Base-by-base conservation (phyloP, 2,329 filamentous ascomycete genomes). In the Scytalidium sp. region DNA sequence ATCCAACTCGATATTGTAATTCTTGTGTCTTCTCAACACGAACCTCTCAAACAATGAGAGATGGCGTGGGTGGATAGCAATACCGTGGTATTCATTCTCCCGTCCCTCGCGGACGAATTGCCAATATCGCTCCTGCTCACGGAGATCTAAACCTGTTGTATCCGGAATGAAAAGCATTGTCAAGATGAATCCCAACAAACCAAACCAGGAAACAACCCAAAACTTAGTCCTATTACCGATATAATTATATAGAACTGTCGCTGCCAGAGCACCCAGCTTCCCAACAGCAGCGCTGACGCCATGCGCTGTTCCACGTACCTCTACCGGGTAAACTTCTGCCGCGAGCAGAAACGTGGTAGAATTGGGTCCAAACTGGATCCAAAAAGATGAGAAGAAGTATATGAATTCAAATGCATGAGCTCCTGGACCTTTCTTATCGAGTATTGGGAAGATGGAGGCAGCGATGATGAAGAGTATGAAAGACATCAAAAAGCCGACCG, bases 301-400 rank as follows among this genome's bases (percentile, higher is more conserved):
- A 57, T 83, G 80, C 51, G 79, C 83, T 0, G 81, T 82, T 45
- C 75, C 81, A 39, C 81, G 75, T 56, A 83, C 84, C 51, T 75
- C 75, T 1, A 81, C 85, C 0, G 80, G 80, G 60, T 85, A 85
- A 39, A 83, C 76, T 59, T 85, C 81, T 36, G 79, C 81, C 1
- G 82, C 80, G 15, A 85, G 77, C 46, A 85, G 78, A 57, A 85
- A 84, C 0, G 81, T 85, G 9, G 84, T 74, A 0, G 79, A 81
- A 58, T 85, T 84, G 40, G 81, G 80, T 3, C 80, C 75, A 43
- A 68, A 68, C 55, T 67, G 67, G 62, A 69, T 29, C 25, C 25
- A 29, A 29, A 29, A 29, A 8, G 25, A 29, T 7, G 25, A 29
- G 25, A 29, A 29, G 25, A 29, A 29, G 25, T 29, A 29, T 29